Conservation (phyloP, 2,329 filamentous ascomycete genomes). For the Aspergillus ustus region DNA sequence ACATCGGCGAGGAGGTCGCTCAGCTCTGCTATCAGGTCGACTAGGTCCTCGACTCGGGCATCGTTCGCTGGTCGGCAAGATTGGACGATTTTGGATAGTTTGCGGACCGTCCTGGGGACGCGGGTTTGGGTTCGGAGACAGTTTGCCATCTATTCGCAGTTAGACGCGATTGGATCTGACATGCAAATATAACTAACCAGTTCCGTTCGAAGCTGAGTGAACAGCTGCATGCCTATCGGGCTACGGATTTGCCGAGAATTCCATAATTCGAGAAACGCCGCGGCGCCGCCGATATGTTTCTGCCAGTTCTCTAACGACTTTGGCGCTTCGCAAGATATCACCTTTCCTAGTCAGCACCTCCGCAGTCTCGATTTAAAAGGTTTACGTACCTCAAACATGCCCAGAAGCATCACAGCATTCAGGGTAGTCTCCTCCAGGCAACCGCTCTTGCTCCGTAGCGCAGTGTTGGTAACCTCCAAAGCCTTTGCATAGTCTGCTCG, state of each 20-base stretch:
- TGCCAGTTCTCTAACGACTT: conserved; percentile 14
- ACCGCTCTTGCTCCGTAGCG: not conserved
- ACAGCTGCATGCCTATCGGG: conserved; percentile 9
- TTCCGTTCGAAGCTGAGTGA: conserved; percentile 15
- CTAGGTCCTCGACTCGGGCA: conserved; percentile 4
- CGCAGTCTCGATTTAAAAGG: not conserved
- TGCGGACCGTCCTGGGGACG: conserved; percentile 1
- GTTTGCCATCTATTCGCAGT: conserved; percentile 11
- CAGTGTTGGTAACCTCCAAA: conserved; percentile 4
- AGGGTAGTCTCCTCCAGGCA: conserved; percentile 6
- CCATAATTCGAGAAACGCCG: conserved; percentile 10
- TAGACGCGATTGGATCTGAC: not conserved
- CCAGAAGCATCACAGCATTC: conserved; percentile 13
- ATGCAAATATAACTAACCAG: not conserved
- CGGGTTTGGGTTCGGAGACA: conserved; percentile 14
- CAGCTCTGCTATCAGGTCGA: conserved; percentile 4
- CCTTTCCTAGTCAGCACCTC: not conserved
- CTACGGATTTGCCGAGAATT: conserved; percentile 4
- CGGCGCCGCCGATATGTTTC: conserved; percentile 12
- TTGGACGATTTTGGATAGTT: conserved; percentile 4
- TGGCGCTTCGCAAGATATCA: conserved; percentile 4
- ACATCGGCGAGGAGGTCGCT: conserved; percentile 12
- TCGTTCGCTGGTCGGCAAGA: conserved; percentile 3
- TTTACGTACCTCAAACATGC: conserved; percentile 16
- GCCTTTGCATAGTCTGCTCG: conserved; percentile 11